phyloP scores from a whole-genome alignment of 108 stramenopile genomes.

The Mediolabrus comicus region DNA sequence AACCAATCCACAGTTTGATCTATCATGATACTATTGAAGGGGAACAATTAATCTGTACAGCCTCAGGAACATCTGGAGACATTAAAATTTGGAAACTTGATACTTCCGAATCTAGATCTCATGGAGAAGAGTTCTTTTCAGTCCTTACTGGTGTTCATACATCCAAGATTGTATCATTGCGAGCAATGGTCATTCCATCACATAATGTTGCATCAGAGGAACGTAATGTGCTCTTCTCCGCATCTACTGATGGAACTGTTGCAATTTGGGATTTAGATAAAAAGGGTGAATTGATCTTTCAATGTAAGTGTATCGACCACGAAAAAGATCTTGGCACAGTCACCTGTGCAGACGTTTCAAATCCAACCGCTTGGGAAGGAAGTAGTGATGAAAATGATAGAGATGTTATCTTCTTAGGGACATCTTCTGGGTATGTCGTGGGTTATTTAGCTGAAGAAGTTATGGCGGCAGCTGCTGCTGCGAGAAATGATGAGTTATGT shows the following conservation, averaged over 20 bases:
- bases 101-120: background rate
- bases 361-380: constrained; percentile 32
- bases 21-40: constrained; percentile 33
- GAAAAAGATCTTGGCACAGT: constrained; percentile 7
- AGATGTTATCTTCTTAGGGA: constrained; percentile 52
- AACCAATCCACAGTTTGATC: constrained; percentile 26
- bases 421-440: constrained; percentile 45
- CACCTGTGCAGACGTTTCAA: constrained; percentile 48
- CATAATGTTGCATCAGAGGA: constrained; percentile 14
- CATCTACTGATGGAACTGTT: constrained; percentile 50
- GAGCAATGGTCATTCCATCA: constrained; percentile 30
- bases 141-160: constrained; percentile 38
- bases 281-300: constrained; percentile 45
- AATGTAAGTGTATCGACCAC: constrained; percentile 26
- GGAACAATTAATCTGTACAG: constrained; percentile 31
- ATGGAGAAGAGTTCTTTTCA: background rate
- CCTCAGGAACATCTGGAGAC: constrained; percentile 26
- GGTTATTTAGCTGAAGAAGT: constrained; percentile 40
- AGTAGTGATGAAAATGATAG: background rate
- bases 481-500: constrained; percentile 3
- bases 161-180: constrained; percentile 39
- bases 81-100: constrained; percentile 38
- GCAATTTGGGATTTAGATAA: constrained; percentile 54
- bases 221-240: constrained; percentile 52
- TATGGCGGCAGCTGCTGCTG: constrained; percentile 10